phyloP scores from a whole-genome alignment of 768 basidiomycete genomes.

The Cyclocybe aegerita region DNA sequence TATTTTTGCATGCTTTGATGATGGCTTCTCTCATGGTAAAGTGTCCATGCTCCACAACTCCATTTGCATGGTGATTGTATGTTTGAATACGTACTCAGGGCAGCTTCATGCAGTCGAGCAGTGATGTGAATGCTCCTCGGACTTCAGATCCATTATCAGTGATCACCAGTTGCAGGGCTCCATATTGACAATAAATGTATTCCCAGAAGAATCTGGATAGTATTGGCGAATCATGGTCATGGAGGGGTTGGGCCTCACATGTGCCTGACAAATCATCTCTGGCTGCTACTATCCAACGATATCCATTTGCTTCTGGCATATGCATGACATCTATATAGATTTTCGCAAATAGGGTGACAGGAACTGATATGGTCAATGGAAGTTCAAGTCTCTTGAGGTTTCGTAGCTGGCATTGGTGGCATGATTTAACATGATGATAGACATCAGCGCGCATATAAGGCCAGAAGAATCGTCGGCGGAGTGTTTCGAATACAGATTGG shows the following conservation, averaged over 20 bases:
- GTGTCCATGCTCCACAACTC: conserved; percentile 29
- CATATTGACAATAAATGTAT: conserved; percentile 4
- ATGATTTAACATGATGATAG: conserved; percentile 19
- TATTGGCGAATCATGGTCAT: no score
- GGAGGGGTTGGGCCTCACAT: conserved; percentile 2
- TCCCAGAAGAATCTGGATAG: background rate
- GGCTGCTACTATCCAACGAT: conserved; percentile 20
- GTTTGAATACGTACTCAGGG: conserved; percentile 34
- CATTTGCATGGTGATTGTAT: conserved; percentile 28
- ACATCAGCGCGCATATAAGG: conserved; percentile 4
- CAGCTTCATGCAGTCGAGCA: conserved; percentile 22
- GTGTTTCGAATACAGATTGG: conserved; percentile 8
- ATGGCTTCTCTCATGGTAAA: conserved; percentile 25
- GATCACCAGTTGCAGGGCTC: conserved; percentile 3
- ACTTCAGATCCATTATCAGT: conserved; percentile 4
- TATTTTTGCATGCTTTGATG: conserved; percentile 26
- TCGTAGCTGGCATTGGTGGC: conserved; percentile 35
- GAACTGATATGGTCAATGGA: conserved; percentile 15
- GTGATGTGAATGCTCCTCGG: background rate
- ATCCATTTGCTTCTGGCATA: conserved; percentile 22
- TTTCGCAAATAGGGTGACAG: conserved; percentile 23
- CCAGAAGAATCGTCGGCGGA: conserved; percentile 19
- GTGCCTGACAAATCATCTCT: conserved; percentile 17
- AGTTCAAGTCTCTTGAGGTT: conserved; percentile 20
- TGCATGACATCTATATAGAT: conserved; percentile 36